These are phyloP conservation scores for Ascochyta clinopodiicola DNA, from an alignment of 2,329 filamentous ascomycete genomes.

Conservation along the genomic window DNA sequence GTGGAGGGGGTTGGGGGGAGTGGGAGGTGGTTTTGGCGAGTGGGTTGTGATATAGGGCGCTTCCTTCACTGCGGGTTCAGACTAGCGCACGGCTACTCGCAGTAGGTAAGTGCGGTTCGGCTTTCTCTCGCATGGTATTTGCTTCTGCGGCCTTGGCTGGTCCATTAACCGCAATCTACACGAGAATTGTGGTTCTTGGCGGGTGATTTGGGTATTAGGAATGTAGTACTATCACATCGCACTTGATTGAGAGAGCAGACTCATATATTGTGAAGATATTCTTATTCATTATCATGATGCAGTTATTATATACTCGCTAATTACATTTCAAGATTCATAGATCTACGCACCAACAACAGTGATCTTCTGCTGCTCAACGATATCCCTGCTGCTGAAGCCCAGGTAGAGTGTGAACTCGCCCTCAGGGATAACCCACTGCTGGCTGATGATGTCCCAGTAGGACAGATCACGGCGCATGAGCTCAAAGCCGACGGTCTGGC, in stretches of 20 bases:
- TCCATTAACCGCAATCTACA: too few relatives aligned
- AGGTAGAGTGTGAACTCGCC: conserved; percentile 45
- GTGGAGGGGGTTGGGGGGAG: too few relatives aligned
- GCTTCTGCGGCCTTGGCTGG: too few relatives aligned
- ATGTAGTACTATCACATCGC: background rate
- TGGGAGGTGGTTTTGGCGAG: too few relatives aligned
- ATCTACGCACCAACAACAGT: conserved; percentile 24
- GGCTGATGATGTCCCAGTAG: conserved; percentile 78
- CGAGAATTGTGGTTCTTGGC: too few relatives aligned
- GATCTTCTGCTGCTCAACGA: conserved; percentile 28
- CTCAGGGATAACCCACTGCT: conserved; percentile 76
- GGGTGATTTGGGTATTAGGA: background rate
- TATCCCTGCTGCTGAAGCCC: conserved; percentile 37
- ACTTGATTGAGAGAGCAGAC: background rate
- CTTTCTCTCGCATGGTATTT: too few relatives aligned
- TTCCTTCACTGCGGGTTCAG: too few relatives aligned
- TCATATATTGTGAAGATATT: background rate
- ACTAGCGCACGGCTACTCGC: too few relatives aligned
- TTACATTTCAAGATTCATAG: background rate
- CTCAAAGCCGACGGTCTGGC: conserved; percentile 68
- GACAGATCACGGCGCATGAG: conserved; percentile 81
- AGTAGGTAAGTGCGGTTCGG: too few relatives aligned
- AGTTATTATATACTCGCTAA: conserved; percentile 14
- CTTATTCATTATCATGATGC: conserved; percentile 5
- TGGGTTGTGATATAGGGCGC: too few relatives aligned